These are phyloP conservation scores for Aspergillus fumigatiaffinis DNA, from an alignment of 2,329 filamentous ascomycete species.

Conservation along the genomic window DNA sequence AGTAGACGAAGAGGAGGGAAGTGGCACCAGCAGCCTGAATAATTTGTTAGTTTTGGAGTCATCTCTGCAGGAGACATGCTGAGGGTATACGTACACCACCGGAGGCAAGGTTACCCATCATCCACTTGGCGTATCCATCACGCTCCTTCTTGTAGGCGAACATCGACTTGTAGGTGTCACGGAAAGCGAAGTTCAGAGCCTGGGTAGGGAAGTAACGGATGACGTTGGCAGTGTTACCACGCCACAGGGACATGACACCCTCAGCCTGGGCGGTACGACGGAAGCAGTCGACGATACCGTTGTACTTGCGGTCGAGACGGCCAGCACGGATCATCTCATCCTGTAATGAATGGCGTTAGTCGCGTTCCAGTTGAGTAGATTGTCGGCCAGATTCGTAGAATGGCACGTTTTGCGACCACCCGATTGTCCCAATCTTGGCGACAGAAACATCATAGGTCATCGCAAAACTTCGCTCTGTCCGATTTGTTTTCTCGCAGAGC, in stretches of 20 bases:
- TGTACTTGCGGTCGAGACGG: conserved; percentile 97
- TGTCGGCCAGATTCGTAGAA: not conserved
- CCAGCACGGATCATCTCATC: conserved; percentile 99
- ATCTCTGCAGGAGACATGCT: not conserved
- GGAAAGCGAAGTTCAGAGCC: conserved; percentile 99
- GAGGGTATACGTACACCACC: conserved; percentile 78
- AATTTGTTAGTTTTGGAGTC: conserved; percentile 9
- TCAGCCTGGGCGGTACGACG: conserved; percentile 81
- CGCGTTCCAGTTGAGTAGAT: not conserved
- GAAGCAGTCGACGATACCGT: conserved; percentile 94
- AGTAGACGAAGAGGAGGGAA: conserved; percentile 99
- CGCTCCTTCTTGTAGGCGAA: conserved; percentile 99
- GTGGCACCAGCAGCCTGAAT: conserved; percentile 90
- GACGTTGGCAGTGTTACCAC: conserved; percentile 99
- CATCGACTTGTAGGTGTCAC: conserved; percentile 99
- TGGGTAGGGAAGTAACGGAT: conserved; percentile 99
- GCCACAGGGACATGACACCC: conserved; percentile 94
- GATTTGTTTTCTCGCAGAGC: not conserved
- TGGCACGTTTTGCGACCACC: conserved; percentile 7
- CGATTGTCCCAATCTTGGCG: not conserved
- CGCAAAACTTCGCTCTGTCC: not conserved
- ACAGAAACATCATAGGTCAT: not conserved
- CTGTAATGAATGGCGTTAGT: conserved; percentile 45
- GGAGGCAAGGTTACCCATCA: conserved; percentile 98
- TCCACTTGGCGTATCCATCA: conserved; percentile 98